Evolutionary conservation across 305 asterid genomes (phyloP).

Genomic region (Rubia balearica): DNA sequence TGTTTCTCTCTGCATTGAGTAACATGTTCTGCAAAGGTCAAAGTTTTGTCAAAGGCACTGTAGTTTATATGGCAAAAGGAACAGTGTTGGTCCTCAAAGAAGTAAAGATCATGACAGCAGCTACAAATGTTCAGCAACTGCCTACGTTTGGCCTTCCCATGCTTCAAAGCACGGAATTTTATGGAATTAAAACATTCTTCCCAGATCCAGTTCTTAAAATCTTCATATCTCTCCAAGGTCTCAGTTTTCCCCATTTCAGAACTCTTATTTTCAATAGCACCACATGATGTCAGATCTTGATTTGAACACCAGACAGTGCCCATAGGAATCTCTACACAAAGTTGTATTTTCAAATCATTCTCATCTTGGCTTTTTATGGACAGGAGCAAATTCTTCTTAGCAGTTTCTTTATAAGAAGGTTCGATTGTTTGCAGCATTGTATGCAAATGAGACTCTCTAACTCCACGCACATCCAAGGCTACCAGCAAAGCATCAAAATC

Average conservation of each 20-base stretch:
- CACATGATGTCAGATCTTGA: conserved; percentile 23
- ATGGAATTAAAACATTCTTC: conserved; percentile 49
- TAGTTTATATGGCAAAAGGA: conserved; percentile 45
- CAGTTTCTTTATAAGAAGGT: conserved; percentile 51
- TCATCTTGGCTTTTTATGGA: conserved; percentile 17
- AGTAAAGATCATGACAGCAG: conserved; percentile 38
- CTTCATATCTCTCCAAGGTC: conserved; percentile 38
- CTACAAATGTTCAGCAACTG: conserved; percentile 53
- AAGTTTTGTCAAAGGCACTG: conserved; percentile 19
- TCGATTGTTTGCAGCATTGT: conserved; percentile 70
- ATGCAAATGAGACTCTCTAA: conserved; percentile 78
- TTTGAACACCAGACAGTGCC: conserved; percentile 18
- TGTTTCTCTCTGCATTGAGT: conserved; percentile 36
- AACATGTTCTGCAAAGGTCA: conserved; percentile 39
- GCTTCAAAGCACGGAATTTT: conserved; percentile 36
- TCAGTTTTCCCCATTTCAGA: conserved; percentile 32
- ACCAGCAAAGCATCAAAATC: conserved; percentile 68
- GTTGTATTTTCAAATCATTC: conserved; percentile 27
- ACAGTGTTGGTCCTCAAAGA: conserved; percentile 50
- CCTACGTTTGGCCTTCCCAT: conserved; percentile 37
- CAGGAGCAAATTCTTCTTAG: conserved; percentile 25
- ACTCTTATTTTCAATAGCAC: conserved; percentile 22
- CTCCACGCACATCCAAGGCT: conserved; percentile 80
- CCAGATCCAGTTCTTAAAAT: conserved; percentile 69
- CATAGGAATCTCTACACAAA: conserved; percentile 28